Base-by-base conservation (phyloP, 2,329 filamentous ascomycete genomes). In the Diaporthe helianthi region DNA sequence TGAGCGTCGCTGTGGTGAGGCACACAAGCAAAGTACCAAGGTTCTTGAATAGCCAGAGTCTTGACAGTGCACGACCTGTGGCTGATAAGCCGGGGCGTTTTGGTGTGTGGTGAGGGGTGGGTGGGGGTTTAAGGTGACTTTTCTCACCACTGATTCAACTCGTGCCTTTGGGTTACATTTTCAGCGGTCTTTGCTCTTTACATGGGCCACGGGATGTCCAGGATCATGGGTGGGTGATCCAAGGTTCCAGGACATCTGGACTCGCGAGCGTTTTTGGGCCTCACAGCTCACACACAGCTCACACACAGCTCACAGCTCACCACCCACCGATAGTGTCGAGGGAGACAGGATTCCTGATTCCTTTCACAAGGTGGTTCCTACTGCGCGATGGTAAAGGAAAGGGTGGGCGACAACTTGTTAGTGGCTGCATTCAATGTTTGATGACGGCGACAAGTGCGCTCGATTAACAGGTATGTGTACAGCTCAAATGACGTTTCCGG, bases 131-230 rank as follows among this genome's bases (percentile, higher is more conserved):
- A n/a, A 36, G 29, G 46, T 61, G 44, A 63, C 41, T 33, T 36
- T 22, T 44, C 38, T 60, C 58, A 63, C 58, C 58, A 63, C 41
- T 63, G 58, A 63, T 63, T 63, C 58, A 63, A 63, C 58, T 63
- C 26, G 26, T 63, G 58, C 58, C 33, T 41, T 63, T 63, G 58
- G 58, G 58, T 63, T 63, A 49, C 58, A 63, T 38, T 63, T 49
- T 7, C 26, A 63, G 17, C 41, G 26, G 55, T 29, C 55, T 61
- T 33, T 44, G 47, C 29, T 29, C 55, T 61, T 33, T 44, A 46
- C 29, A 63, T 63, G 58, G 58, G 41, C 19, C 58, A 63, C 58
- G 41, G 44, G 41, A 63, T 63, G 41, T 36, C 58, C 38, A 47
- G 54, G 54, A 58, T 58, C 54, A 58, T 58, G 54, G 54, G 41